Evolutionary conservation across 129 eudicot genomes (phyloP).

Genomic region (Pulicaria dysenterica): DNA sequence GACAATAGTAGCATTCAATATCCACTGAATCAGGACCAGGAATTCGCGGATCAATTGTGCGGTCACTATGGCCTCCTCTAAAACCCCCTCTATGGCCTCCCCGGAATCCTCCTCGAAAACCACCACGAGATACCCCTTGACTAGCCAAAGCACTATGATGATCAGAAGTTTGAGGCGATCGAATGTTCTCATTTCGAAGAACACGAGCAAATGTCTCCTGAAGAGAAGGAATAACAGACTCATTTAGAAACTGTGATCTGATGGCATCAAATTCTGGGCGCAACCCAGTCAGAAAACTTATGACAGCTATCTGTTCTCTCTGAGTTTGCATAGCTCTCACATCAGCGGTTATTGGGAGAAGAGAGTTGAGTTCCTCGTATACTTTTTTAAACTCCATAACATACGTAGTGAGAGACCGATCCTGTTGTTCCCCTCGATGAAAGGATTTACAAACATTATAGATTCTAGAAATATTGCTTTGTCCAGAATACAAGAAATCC

Average conservation of each 20-base stretch:
- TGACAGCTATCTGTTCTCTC: not conserved
- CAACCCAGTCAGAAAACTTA: too few species aligned
- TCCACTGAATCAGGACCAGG: too few species aligned
- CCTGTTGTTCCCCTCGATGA: not conserved
- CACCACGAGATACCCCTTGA: too few species aligned
- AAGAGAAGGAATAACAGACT: not conserved
- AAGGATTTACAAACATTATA: not conserved
- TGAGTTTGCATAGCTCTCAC: not conserved
- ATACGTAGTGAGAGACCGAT: not conserved
- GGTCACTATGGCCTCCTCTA: not conserved
- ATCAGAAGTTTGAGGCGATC: not conserved
- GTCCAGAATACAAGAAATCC: not conserved
- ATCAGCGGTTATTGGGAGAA: not conserved
- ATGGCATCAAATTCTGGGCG: not conserved
- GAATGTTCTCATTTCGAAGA: not conserved
- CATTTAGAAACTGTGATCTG: not conserved
- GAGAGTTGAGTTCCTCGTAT: slow-evolving; percentile 1
- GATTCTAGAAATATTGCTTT: not conserved
- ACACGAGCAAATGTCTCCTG: slow-evolving; percentile 3
- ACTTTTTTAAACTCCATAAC: slow-evolving; percentile 2
- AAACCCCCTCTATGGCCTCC: too few species aligned
- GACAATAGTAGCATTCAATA: not conserved
- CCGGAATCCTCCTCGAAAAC: not conserved
- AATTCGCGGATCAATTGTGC: not conserved
- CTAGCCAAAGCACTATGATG: not conserved